Evolutionary conservation across 768 basidiomycete species (phyloP), one percentile per base, ranked within the genome.

Genomic region (Boletus bicolor): DNA sequence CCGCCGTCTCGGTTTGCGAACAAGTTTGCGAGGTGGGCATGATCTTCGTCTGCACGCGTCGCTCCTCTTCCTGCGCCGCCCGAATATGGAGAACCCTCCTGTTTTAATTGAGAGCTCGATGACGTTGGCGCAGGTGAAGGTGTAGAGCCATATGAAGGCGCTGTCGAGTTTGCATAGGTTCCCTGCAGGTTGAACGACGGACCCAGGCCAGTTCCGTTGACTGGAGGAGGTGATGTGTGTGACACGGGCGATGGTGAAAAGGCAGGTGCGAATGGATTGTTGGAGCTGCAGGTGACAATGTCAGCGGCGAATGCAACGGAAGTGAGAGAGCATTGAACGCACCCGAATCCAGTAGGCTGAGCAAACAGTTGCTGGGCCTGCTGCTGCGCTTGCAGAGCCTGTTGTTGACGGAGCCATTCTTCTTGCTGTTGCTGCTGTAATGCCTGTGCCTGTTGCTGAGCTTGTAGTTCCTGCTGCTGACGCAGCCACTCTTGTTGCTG

Each of bases 1-100:
- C 97, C 96, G 63, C 91, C 93, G 54, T 97, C 95, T 49, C 87
- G 79, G 65, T 90, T 91, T 7, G 91, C 95, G 59, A 98, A 85
- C 63, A 98, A 72, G 51, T 72, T 76, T 3, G 95, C 94, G 51
- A 99, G 81, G 37, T 86, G 81, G 14, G 83, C 68, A 66, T 92
- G 81, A 54, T 84, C 82, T 57, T 89, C 84, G 69, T 96, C 91
- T 46, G 79, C 76, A 45, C 76, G 77, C 24, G 74, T 75, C 37
- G 68, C 68, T 35, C 57, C 68, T 51, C 60, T 63, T 32, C 58
- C 61, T 9, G 58, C 55, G 3, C 54, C 51, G 19, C 53, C 47
- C 35, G 56, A 6, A 17, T 52, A 62, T 38, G 67, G 39, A 26
- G 65, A 10, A 61, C 70, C 28, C 71, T 75, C 49, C 66, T 75